These are phyloP conservation scores for Harrya chromipes DNA, from an alignment of 768 basidiomycete species.

Conservation along the genomic window DNA sequence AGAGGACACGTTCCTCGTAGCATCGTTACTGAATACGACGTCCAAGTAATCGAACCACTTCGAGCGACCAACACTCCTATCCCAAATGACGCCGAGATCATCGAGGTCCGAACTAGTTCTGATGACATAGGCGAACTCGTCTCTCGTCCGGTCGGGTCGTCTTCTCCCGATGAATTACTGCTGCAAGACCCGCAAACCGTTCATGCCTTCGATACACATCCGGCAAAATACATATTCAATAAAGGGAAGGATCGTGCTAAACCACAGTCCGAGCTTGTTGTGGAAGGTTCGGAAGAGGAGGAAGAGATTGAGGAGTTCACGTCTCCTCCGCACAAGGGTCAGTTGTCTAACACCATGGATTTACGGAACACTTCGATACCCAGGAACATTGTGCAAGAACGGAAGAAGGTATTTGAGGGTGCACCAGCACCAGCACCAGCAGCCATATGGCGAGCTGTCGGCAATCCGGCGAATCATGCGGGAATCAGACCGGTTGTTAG, in stretches of 20 bases:
- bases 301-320: slow-evolving; percentile 22
- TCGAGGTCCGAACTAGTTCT: slow-evolving; percentile 14
- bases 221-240: slow-evolving; percentile 4
- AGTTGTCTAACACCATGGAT: background rate
- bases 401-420: slow-evolving; percentile 11
- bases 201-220: slow-evolving; percentile 25
- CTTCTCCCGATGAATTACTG: slow-evolving; percentile 27
- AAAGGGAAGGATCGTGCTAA: slow-evolving; percentile 26
- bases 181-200: background rate
- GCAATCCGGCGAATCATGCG: background rate
- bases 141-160: slow-evolving; percentile 4
- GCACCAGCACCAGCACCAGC: background rate
- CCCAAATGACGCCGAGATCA: slow-evolving; percentile 18
- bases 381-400: slow-evolving; percentile 11
- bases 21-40: slow-evolving; percentile 17
- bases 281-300: slow-evolving; percentile 24
- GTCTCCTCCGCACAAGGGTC: background rate
- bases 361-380: slow-evolving; percentile 14
- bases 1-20: background rate
- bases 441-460: background rate
- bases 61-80: background rate
- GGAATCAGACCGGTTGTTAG: background rate
- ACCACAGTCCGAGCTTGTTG: slow-evolving; percentile 7
- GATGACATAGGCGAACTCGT: slow-evolving; percentile 26
- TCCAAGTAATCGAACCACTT: slow-evolving; percentile 18